Evolutionary conservation across 2,329 filamentous ascomycete species (phyloP), one percentile per base, ranked within the genome.

Genomic region (Thelonectria olida): DNA sequence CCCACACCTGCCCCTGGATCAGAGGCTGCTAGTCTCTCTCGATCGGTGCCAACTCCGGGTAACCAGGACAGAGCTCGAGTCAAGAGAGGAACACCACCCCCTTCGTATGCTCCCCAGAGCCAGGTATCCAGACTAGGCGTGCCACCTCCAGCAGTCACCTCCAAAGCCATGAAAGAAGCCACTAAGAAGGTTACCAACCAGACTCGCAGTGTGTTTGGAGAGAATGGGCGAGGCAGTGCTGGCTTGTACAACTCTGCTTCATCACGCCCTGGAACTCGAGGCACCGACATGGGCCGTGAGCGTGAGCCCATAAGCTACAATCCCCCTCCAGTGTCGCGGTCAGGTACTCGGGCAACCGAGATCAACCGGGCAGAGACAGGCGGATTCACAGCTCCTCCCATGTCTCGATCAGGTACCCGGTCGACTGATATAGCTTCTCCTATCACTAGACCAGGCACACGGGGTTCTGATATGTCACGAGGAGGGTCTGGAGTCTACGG

Each of bases 111-210:
- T 61, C 87, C 88, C 47, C 73, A 73, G 47, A 70, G 65, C 2
- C 87, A 90, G 50, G 85, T 93, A 45, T 92, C 91, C 73, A 86
- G 92, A 60, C 85, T 98, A 4, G 96, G 93, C 54, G 92, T 95
- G 12, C 96, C 96, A 2, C 90, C 95, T 60, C 93, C 95, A 2
- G 96, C 96, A 2, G 93, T 96, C 62, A 99, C 96, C 0, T 92
- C 93, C 4, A 92, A 91, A 65, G 92, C 96, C 48, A 99, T 99
- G 96, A 92, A 97, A 73, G 92, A 97, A 76, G 92, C 94, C 4
- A 96, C 93, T 0, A 91, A 96, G 70, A 93, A 93, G 76, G 97
- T 95, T 72, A 88, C 91, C 20, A 88, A 89, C 45, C 92, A 97
- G 76, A 92, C 92, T 3, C 87, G 92, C 42, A 93, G 85, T 72